Base-by-base conservation (phyloP, 305 asterid species). In the Rubia tinctorum region DNA sequence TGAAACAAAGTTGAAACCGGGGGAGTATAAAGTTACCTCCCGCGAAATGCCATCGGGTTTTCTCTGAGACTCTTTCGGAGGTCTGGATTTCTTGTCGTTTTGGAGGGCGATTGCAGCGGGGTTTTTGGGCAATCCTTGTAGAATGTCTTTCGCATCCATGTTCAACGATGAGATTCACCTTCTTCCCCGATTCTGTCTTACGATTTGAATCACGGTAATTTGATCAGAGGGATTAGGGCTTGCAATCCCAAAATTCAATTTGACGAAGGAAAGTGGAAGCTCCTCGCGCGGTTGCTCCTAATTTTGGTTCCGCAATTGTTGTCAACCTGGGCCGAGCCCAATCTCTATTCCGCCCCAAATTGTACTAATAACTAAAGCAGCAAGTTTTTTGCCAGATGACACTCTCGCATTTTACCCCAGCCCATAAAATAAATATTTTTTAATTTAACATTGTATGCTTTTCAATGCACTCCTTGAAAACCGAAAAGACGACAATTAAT, bases 1-100 rank as follows among this genome's bases (percentile, higher is more conserved):
- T 4, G 39, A 34, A 34, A 3, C 39, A 34, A 34, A 2, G 39
- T 4, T 34, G 39, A 27, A 27, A 27, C 30, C 30, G 30, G 30
- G 30, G 30, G 17, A 58, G 34, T 23, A 43, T 18, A 20, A 75
- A 27, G 7, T 30, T 73, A 91, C 97, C 93, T 92, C 99, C 69
- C 99, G 90, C 27, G 99, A 95, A 80, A 95, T 88, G 74, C 99
- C 99, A 82, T 95, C 99, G 34, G 99, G 99, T 83, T 95, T 95
- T 76, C 97, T 86, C 79, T 95, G 99, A 83, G 98, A 87, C 77
- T 95, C 99, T 82, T 90, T 95, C 23, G 91, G 96, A 77, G 97
- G 88, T 78, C 84, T 89, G 63, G 96, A 75, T 77, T 92, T 92
- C 90, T 89, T 94, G 75, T 91, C 99, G 56, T 77, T 40, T 23